Conservation (phyloP, 208 protist genomes). For the Angomonas ambiguus region DNA sequence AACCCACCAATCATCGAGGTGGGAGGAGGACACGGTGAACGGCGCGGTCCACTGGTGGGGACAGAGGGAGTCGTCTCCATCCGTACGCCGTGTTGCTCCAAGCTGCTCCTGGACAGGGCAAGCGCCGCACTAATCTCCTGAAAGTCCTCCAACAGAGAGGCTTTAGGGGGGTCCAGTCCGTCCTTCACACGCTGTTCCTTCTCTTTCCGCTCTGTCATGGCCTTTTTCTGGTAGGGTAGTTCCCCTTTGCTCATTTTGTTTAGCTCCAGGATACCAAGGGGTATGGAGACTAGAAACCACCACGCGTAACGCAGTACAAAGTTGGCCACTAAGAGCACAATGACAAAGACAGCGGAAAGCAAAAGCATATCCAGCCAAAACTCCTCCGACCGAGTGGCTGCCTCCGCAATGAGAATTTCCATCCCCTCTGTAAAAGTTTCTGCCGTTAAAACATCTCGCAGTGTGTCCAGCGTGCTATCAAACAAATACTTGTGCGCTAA, state of each 20-base stretch:
- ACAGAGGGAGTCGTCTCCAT: constrained; percentile 3
- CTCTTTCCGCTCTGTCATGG: constrained; percentile 22
- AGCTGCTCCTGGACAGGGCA: neutral
- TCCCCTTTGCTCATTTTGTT: constrained; percentile 26
- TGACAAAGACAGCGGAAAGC: constrained; percentile 17
- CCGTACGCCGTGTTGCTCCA: neutral
- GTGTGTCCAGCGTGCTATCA: constrained; percentile 26
- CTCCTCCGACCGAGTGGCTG: constrained; percentile 18
- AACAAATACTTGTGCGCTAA: constrained; percentile 33
- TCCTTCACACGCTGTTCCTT: constrained; percentile 16
- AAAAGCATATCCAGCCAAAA: constrained; percentile 41
- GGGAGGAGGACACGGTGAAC: constrained; percentile 9
- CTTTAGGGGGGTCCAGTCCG: constrained; percentile 18
- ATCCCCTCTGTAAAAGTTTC: constrained; percentile 29
- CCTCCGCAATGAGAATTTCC: constrained; percentile 25
- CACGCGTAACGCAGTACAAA: constrained; percentile 33
- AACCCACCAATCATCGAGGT: constrained; percentile 53
- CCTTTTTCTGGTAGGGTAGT: constrained; percentile 28
- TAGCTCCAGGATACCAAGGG: constrained; percentile 16
- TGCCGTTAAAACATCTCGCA: constrained; percentile 25
- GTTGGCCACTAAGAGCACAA: constrained; percentile 22
- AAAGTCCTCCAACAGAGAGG: constrained; percentile 23
- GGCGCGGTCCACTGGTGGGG: neutral
- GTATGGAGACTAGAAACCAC: constrained; percentile 33
- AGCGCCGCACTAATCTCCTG: constrained; percentile 17